Base-by-base conservation (phyloP, 2,329 filamentous ascomycete species). In the Phaeosphaeria sp. region DNA sequence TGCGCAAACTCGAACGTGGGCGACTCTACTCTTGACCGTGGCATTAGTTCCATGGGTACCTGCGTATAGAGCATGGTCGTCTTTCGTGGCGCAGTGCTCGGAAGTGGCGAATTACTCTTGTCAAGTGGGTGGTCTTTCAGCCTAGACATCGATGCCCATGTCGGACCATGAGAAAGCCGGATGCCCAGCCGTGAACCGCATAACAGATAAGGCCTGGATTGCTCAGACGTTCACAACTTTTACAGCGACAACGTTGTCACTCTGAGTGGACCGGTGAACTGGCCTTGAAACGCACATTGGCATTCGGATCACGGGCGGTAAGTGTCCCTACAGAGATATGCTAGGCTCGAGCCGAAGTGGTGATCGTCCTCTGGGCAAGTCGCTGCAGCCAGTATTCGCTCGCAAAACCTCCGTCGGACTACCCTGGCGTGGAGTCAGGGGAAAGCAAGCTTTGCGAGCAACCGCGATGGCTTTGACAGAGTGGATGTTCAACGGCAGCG, bases 1-100 rank as follows among this genome's bases (percentile, higher is more conserved):
- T 72, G 15, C 64, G 68, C 2, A 69, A 69, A 43, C 45, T 75
- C 8, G 71, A 75, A 36, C 49, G 65, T 56, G 71, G 61, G 8
- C 67, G 71, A 13, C 63, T 73, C 2, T 72, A 74, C 48, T 53
- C 27, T 47, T 74, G 51, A 69, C 20, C 30, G 8, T 6, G 8
- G 6, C 11, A 6, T 7, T 13, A 3, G 11, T 36, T 13, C 11
- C 11, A 13, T 13, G 5, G 30, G 11, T 36, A 36, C 8, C 30
- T 36, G 30, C 30, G 11, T 36, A 6, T 13, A 36, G 15, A 36
- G 20, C 44, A 17, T 7, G 44, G 9, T 24, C 21, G 17, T 47
- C 17, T 25, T 47, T 17, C 17, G 21, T 24, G 30, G 30, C 30
- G 30, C 30, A 36, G 30, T 36, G 30, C 30, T 36, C 30, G n/a